Conservation (phyloP, 257 asterid genomes). For the Parsonsia alboflavescens region DNA sequence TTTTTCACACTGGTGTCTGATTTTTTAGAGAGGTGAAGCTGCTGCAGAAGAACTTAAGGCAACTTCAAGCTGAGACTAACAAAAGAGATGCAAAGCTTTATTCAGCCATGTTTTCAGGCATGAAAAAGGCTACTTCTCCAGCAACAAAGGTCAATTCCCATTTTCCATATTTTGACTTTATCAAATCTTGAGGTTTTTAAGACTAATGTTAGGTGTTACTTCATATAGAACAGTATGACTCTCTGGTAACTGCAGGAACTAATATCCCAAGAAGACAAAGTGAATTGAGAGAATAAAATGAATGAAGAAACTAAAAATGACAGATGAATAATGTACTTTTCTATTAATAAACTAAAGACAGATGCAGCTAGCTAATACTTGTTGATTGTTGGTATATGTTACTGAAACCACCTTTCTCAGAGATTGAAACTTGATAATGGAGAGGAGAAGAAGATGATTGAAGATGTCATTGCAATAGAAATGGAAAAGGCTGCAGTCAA, state of each 20-base stretch:
- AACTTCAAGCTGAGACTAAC: conserved; percentile 46
- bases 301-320: too few relatives aligned
- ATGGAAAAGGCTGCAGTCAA: conserved; percentile 22
- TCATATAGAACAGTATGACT: not conserved
- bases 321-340: not conserved
- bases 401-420: conserved; percentile 15
- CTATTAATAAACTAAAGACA: not conserved
- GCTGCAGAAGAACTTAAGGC: conserved; percentile 44
- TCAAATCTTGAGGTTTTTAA: not conserved
- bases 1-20: not conserved
- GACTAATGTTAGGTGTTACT: not conserved
- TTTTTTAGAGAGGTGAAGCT: conserved; percentile 57
- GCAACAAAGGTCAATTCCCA: conserved; percentile 39
- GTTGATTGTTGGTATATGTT: not conserved
- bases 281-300: too few relatives aligned
- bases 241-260: not conserved
- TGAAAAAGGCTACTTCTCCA: conserved; percentile 30
- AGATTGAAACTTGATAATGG: conserved; percentile 31
- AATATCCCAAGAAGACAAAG: not conserved
- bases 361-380: not conserved
- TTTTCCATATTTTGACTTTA: not conserved
- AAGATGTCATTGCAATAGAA: conserved; percentile 22
- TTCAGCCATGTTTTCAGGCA: conserved; percentile 43
- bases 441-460: conserved; percentile 24
- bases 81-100: conserved; percentile 57